Conservation (phyloP, 768 basidiomycete species). For the Leucosporidium creatinivorum region DNA sequence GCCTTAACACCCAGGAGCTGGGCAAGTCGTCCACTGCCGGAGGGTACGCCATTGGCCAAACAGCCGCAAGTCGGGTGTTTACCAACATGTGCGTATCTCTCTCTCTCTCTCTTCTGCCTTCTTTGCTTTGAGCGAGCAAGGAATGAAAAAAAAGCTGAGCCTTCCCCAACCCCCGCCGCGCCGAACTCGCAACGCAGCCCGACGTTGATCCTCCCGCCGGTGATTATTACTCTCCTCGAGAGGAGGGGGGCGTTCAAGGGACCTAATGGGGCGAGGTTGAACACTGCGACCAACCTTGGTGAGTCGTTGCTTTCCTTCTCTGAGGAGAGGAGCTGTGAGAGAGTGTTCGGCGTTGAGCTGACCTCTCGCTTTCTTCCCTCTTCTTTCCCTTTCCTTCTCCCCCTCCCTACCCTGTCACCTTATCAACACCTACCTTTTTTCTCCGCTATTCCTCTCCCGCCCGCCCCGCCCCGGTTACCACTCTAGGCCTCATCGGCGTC, state of each 20-base stretch:
- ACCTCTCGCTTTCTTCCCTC: background rate
- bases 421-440: background rate
- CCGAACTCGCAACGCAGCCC: slow-evolving; percentile 39
- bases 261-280: slow-evolving; percentile 37
- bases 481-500: slow-evolving; percentile 38
- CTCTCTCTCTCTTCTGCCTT: background rate
- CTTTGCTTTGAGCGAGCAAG: too few species aligned
- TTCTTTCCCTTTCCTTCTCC: background rate
- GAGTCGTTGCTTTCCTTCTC: slow-evolving; percentile 9
- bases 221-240: slow-evolving; percentile 43
- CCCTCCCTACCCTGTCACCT: background rate
- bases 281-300: slow-evolving; percentile 41
- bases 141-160: too few species aligned
- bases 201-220: slow-evolving; percentile 44
- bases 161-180: background rate
- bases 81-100: slow-evolving; percentile 45
- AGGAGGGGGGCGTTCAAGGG: slow-evolving; percentile 41
- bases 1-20: slow-evolving; percentile 31
- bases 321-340: too few species aligned
- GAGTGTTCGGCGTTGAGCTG: too few species aligned
- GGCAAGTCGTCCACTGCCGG: slow-evolving; percentile 45
- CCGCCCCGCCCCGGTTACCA: background rate
- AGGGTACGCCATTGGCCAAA: slow-evolving; percentile 43
- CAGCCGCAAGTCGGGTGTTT: slow-evolving; percentile 43
- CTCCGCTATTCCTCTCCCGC: background rate